These are phyloP conservation scores for Mycena vitilis DNA, from an alignment of 768 basidiomycete genomes.

Conservation along the genomic window DNA sequence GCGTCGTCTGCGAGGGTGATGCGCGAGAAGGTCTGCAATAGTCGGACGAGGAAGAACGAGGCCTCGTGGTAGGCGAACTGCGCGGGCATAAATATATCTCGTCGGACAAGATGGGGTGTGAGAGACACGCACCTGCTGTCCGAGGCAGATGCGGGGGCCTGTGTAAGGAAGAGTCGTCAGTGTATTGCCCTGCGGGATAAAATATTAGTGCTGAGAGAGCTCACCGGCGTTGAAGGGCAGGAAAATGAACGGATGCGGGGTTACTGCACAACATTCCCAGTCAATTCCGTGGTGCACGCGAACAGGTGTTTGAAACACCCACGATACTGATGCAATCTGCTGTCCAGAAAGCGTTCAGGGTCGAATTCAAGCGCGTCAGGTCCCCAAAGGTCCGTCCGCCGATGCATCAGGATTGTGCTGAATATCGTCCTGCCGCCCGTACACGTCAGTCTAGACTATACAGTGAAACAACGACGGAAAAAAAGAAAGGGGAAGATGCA, in stretches of 20 bases:
- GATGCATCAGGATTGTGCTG: slow-evolving; percentile 66
- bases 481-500: slow-evolving; percentile 42
- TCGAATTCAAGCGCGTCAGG: slow-evolving; percentile 75
- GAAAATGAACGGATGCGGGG: slow-evolving; percentile 51
- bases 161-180: too few species aligned
- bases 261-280: slow-evolving; percentile 15
- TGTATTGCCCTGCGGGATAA: too few species aligned
- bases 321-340: slow-evolving; percentile 65
- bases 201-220: too few species aligned
- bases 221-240: slow-evolving; percentile 61
- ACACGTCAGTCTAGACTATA: too few species aligned
- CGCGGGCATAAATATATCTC: background rate
- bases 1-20: slow-evolving; percentile 59
- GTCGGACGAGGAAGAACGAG: slow-evolving; percentile 70
- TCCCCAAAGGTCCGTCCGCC: slow-evolving; percentile 73
- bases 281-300: slow-evolving; percentile 10
- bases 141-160: slow-evolving; percentile 59
- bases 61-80: slow-evolving; percentile 76
- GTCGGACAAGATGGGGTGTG: too few species aligned
- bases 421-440: too few species aligned
- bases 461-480: too few species aligned
- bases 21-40: slow-evolving; percentile 65
- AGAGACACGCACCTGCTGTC: slow-evolving; percentile 53
- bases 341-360: slow-evolving; percentile 76
- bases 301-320: slow-evolving; percentile 59